phyloP scores from a whole-genome alignment of 306 rosid species.

The Fragaria vesca region DNA sequence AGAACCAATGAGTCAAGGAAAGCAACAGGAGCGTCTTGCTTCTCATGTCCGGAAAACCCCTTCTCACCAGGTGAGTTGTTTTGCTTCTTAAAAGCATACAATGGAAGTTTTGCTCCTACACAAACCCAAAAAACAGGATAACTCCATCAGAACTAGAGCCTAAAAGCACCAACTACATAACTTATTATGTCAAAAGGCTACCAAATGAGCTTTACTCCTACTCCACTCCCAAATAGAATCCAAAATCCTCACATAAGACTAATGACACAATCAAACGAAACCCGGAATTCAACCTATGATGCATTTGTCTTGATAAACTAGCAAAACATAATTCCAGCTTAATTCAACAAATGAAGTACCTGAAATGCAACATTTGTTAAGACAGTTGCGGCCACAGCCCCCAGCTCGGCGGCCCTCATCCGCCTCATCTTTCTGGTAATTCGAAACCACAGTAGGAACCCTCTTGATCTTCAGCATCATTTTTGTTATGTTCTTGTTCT shows the following conservation, averaged over 20 bases:
- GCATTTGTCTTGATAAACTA: neutral
- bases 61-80: slow-evolving; percentile 30
- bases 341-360: slow-evolving; percentile 41
- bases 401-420: slow-evolving; percentile 52
- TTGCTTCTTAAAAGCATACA: slow-evolving; percentile 71
- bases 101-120: slow-evolving; percentile 82
- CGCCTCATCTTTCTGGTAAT: slow-evolving; percentile 75
- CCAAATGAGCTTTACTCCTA: neutral
- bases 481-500: neutral
- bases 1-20: slow-evolving; percentile 84
- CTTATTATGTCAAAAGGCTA: neutral
- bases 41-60: slow-evolving; percentile 31
- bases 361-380: slow-evolving; percentile 70
- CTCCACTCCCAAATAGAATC: neutral
- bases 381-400: slow-evolving; percentile 85
- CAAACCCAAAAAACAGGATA: slow-evolving; percentile 1
- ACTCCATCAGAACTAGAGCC: neutral
- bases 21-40: slow-evolving; percentile 59
- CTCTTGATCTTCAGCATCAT: slow-evolving; percentile 82
- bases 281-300: neutral
- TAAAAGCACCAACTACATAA: slow-evolving; percentile 1
- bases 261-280: neutral
- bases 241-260: neutral
- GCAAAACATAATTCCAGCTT: neutral
- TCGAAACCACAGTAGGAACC: slow-evolving; percentile 88